phyloP scores from a whole-genome alignment of 129 eudicot genomes.

The Chrysanthemum lavandulifolium region DNA sequence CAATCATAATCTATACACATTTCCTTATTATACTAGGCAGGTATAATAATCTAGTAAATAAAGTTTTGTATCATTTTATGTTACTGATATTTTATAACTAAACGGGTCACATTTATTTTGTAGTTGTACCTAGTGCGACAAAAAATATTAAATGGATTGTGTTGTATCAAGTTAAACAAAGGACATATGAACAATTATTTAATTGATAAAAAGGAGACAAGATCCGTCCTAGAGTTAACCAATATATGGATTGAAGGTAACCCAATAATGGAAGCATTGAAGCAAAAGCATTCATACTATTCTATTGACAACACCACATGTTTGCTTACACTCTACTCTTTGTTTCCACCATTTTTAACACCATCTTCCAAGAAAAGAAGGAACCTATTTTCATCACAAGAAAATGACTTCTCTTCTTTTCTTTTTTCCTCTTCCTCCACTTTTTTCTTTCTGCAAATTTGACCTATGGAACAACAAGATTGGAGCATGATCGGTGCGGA shows the following conservation, averaged over 20 bases:
- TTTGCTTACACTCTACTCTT: constrained; percentile 40
- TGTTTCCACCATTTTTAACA: constrained; percentile 66
- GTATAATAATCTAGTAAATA: too few species aligned
- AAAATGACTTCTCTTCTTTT: constrained; percentile 36
- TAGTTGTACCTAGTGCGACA: not conserved
- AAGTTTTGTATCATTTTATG: too few species aligned
- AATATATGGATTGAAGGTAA: constrained; percentile 24
- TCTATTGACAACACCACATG: constrained; percentile 36
- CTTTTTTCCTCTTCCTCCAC: constrained; percentile 13
- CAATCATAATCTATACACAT: not conserved
- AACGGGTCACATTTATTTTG: not conserved
- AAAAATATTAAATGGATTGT: not conserved
- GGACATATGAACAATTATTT: constrained; percentile 11
- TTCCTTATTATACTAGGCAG: too few species aligned
- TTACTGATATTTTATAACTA: too few species aligned
- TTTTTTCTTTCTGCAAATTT: constrained; percentile 14
- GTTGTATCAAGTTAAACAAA: not conserved
- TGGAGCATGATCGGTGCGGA: constrained; percentile 64
- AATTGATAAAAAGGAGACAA: constrained; percentile 22
- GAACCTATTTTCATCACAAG: constrained; percentile 44
- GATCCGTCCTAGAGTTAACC: constrained; percentile 15
- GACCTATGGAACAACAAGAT: constrained; percentile 65
- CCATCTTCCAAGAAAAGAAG: constrained; percentile 54
- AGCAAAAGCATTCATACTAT: constrained; percentile 15
- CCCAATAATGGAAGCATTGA: constrained; percentile 26